Evolutionary conservation across 140 eudicot species (phyloP), one percentile per base, ranked within the genome.

Genomic region (Oenanthe javanica): DNA sequence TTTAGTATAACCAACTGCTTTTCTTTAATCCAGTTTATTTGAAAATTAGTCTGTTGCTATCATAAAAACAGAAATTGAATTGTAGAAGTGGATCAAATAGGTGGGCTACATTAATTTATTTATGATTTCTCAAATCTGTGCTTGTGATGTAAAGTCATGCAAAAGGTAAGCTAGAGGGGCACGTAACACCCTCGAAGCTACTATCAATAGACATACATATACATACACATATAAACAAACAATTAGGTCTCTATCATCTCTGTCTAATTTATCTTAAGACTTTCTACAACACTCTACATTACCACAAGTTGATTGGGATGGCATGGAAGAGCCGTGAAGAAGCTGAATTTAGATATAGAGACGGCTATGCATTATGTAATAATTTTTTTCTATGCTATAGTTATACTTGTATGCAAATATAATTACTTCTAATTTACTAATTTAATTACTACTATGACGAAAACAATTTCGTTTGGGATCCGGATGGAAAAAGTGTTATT

Each of bases 301-400:
- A 3, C 72, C 42, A 69, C 21, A 15, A 38, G 46, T 15, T 9
- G 76, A 72, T 72, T 19, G 77, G 0, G 31, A 43, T 72, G 55
- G 77, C 77, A 43, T 72, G 55, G 54, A 72, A 72, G 77, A 72
- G 77, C 54, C 77, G 77, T 72, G 77, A 72, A 72, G 54, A 19
- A 19, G 13, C 36, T 43, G 36, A 36, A 40, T 2, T 64, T 64
- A 25, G 6, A 25, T 42, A 64, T 42, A 11, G 18, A 25, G 72
- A 64, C 72, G 4, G 27, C 66, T 19, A 57, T 21, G 1, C 12
- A 57, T 57, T 19, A 19, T 16, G 19, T 18, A 55, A 19, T 57
- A 2, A 36, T 36, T 36, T 36, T 36, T 36, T 36, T 36, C 40
- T 36, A 36, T 36, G 40, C 40, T 36, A 36, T 36, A 36, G 40